A percentile compares a stretch with the other conserved stretches of the same genome.
Evolutionary conservation across 78 protist genomes (phyloP).

Genomic region (Dictyostelium capitatum): DNA sequence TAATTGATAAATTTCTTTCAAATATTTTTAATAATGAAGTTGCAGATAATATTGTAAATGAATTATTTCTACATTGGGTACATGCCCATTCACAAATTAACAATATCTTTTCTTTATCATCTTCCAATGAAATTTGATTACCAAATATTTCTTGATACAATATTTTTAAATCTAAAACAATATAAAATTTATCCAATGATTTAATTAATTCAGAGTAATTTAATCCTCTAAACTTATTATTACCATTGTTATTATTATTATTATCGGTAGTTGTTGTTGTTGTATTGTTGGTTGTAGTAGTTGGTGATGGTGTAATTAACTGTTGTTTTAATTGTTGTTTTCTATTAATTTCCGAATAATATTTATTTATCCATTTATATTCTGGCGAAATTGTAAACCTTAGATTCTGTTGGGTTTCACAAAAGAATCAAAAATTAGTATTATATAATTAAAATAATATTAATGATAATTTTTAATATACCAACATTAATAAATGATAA

Average conservation of each 20-base stretch:
- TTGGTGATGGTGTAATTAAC: not conserved
- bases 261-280: not conserved
- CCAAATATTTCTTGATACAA: conserved; percentile 60
- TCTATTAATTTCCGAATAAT: conserved; percentile 47
- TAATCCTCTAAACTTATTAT: not conserved
- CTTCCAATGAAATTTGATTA: conserved; percentile 49
- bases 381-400: conserved; percentile 60
- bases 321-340: not conserved
- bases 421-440: not conserved
- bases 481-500: not conserved
- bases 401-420: not conserved
- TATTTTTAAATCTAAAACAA: conserved; percentile 5
- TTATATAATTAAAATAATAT: not conserved
- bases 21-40: conserved; percentile 43
- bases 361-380: conserved; percentile 28
- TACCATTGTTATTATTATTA: conserved; percentile 22
- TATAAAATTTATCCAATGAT: conserved; percentile 47
- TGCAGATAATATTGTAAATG: conserved; percentile 31
- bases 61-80: conserved; percentile 47
- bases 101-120: conserved; percentile 47
- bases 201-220: conserved; percentile 51
- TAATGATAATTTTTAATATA: not conserved
- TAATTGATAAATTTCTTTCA: conserved; percentile 35
- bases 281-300: not conserved
- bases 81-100: conserved; percentile 76